Evolutionary conservation across 2,329 filamentous ascomycete species (phyloP).

Genomic region (Colletotrichum sublineola): DNA sequence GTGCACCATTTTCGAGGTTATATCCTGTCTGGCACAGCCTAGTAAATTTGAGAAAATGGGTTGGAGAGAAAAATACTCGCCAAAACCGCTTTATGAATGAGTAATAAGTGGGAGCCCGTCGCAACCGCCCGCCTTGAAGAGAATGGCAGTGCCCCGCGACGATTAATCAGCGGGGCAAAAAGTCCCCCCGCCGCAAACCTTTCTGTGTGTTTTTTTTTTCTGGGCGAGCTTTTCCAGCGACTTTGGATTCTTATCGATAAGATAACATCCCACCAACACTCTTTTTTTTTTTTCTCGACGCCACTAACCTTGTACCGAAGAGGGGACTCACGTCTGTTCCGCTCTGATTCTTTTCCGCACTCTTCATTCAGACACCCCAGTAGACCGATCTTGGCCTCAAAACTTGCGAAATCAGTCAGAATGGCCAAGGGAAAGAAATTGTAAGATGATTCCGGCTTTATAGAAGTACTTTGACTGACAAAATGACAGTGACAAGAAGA

Average conservation of each 20-base stretch:
- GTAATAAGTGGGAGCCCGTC: conserved; percentile 41
- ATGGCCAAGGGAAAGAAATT: conserved; percentile 85
- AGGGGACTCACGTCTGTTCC: conserved; percentile 29
- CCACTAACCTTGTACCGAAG: conserved; percentile 1
- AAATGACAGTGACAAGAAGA: conserved; percentile 81
- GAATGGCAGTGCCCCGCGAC: conserved; percentile 44
- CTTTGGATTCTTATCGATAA: conserved; percentile 40
- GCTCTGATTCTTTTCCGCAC: conserved; percentile 3
- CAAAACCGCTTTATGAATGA: conserved; percentile 35
- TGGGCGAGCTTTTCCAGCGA: background rate
- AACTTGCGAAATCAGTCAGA: conserved; percentile 42
- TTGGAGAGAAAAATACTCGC: conserved; percentile 24
- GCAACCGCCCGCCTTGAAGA: conserved; percentile 33
- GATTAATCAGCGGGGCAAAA: conserved; percentile 47
- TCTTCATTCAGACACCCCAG: background rate
- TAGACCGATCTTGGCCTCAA: background rate
- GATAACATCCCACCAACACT: conserved; percentile 29
- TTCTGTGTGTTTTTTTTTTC: conserved; percentile 3
- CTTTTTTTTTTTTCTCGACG: conserved; percentile 39
- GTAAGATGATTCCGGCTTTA: conserved; percentile 48
- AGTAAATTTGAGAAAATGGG: conserved; percentile 11
- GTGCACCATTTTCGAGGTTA: conserved; percentile 63
- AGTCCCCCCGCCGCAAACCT: conserved; percentile 38
- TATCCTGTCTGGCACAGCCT: conserved; percentile 5
- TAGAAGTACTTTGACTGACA: conserved; percentile 40